A percentile compares a stretch with the other conserved stretches of the same genome.
phyloP scores from a whole-genome alignment of 179 eudicot genomes.

The Vitellaria paradoxa region DNA sequence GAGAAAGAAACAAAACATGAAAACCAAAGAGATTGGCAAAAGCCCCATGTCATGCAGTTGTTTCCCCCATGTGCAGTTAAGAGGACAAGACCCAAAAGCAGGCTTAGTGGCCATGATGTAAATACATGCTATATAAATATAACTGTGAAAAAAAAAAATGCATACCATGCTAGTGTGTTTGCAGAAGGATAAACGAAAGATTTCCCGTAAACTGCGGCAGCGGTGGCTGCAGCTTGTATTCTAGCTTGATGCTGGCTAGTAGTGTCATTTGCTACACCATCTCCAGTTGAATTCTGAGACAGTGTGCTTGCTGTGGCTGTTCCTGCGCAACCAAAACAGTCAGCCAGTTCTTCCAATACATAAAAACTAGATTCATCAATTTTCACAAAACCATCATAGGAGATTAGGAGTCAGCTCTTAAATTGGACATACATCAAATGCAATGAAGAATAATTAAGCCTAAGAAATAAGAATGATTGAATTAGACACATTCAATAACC shows the following conservation, averaged over 20 bases:
- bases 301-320: slow-evolving; percentile 47
- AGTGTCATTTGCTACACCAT: slow-evolving; percentile 32
- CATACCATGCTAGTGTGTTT: slow-evolving; percentile 62
- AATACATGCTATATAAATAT: too few relatives aligned
- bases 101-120: too few relatives aligned
- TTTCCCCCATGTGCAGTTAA: background rate
- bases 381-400: background rate
- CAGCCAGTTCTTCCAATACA: slow-evolving; percentile 8
- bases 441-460: background rate
- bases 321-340: slow-evolving; percentile 23
- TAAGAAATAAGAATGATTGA: too few relatives aligned
- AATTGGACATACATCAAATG: background rate
- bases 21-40: slow-evolving; percentile 4
- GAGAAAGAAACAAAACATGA: background rate
- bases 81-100: slow-evolving; percentile 14
- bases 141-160: slow-evolving; percentile 10
- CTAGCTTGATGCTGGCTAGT: slow-evolving; percentile 62
- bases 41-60: background rate
- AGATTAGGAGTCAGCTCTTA: background rate
- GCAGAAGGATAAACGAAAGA: slow-evolving; percentile 88
- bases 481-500: background rate
- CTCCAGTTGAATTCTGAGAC: slow-evolving; percentile 51
- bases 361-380: background rate
- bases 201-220: slow-evolving; percentile 82
- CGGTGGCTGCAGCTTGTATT: slow-evolving; percentile 91